These are phyloP conservation scores for Parasarocladium wereldwijsianum DNA, from an alignment of 2,329 filamentous ascomycete genomes.

Conservation along the genomic window DNA sequence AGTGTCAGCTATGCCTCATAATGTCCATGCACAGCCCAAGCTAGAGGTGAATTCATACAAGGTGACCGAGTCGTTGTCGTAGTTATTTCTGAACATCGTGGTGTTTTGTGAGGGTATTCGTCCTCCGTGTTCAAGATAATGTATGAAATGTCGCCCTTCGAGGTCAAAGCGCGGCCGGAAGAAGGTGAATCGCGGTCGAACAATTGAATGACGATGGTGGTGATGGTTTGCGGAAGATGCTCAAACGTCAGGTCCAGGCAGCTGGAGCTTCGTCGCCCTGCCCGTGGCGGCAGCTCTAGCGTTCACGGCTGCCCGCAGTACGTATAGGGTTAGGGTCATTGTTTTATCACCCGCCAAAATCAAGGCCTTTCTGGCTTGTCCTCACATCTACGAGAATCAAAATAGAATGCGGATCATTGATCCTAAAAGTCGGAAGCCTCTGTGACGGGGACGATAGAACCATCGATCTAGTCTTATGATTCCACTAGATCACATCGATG, in stretches of 20 bases:
- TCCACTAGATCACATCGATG: no score
- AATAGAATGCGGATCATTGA: no score
- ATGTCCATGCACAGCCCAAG: constrained; percentile 4
- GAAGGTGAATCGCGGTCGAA: constrained; percentile 7
- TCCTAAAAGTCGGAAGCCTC: no score
- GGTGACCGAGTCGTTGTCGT: constrained; percentile 99
- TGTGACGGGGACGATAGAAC: no score
- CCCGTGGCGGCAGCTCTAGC: constrained; percentile 7
- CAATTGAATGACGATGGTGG: constrained; percentile 5
- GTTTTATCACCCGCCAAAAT: no score
- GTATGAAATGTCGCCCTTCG: constrained; percentile 1
- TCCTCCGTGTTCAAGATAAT: constrained; percentile 3
- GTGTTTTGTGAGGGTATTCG: constrained; percentile 6
- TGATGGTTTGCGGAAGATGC: constrained; percentile 10
- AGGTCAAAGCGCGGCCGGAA: constrained; percentile 3
- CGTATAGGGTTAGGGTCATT: no score
- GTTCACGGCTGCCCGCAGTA: no score
- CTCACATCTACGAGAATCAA: no score
- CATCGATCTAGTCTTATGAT: no score
- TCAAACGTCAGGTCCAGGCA: constrained; percentile 13
- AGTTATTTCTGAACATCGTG: constrained; percentile 98
- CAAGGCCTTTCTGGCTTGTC: no score
- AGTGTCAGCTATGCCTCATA: constrained; percentile 10
- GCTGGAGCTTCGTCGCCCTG: constrained; percentile 22
- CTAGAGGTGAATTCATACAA: constrained; percentile 50